Evolutionary conservation across 176 grass and related monocot species (phyloP).

Genomic region (Zizania latifolia): DNA sequence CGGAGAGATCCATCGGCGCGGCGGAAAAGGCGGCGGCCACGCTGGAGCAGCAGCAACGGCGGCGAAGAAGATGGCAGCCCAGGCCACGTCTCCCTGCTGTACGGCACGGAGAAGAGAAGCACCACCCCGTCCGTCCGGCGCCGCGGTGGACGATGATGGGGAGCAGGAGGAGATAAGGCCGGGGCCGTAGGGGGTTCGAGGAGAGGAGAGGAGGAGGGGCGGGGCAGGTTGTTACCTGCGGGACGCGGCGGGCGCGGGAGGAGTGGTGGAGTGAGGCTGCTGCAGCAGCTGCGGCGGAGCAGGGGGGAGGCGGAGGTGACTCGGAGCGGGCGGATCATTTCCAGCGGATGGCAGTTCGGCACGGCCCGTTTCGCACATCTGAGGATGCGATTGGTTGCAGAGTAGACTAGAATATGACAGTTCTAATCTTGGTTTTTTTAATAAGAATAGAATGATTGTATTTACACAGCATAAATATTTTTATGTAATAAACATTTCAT

Average conservation of each 20-base stretch:
- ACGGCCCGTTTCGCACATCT: too few relatives aligned
- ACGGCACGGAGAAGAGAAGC: neutral
- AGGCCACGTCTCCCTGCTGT: neutral
- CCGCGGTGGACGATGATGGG: too few relatives aligned
- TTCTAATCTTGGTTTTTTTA: too few relatives aligned
- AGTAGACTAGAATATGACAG: too few relatives aligned
- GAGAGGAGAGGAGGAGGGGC: too few relatives aligned
- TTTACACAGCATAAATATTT: too few relatives aligned
- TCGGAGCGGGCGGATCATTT: slow-evolving; percentile 26
- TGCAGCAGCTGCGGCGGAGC: neutral
- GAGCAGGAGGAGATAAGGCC: neutral
- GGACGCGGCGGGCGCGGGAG: slow-evolving; percentile 12
- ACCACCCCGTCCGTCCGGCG: too few relatives aligned
- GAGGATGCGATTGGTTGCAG: too few relatives aligned
- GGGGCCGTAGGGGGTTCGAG: neutral
- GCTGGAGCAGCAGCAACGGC: neutral
- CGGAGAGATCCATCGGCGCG: slow-evolving; percentile 22
- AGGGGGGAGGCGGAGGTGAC: neutral
- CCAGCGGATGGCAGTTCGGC: too few relatives aligned
- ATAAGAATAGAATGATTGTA: too few relatives aligned
- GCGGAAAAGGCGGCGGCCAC: neutral
- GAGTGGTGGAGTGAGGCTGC: slow-evolving; percentile 23
- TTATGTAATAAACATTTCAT: too few relatives aligned
- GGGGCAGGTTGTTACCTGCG: neutral
- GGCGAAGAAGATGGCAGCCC: neutral